phyloP scores from a whole-genome alignment of 1,139 yeast genomes.

The Scheffersomyces quercinus region DNA sequence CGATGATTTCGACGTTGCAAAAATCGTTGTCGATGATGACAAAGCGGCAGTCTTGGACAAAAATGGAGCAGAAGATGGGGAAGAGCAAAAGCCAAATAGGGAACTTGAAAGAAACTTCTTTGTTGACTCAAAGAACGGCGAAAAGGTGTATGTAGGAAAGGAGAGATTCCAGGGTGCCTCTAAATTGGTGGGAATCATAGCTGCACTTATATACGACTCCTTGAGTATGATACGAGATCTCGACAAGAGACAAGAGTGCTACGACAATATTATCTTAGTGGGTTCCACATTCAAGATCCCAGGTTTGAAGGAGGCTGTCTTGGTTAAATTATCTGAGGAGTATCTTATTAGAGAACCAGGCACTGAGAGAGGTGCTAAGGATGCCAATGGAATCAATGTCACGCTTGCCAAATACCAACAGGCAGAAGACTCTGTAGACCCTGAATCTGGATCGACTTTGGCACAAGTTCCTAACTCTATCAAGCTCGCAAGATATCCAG shows the following conservation, averaged over 20 bases:
- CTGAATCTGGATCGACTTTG: slow-evolving; percentile 30
- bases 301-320: slow-evolving; percentile 74
- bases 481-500: slow-evolving; percentile 73
- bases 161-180: slow-evolving; percentile 84
- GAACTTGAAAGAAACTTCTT: slow-evolving; percentile 70
- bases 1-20: slow-evolving; percentile 85
- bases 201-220: slow-evolving; percentile 54
- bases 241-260: slow-evolving; percentile 77
- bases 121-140: slow-evolving; percentile 52
- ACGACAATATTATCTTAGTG: slow-evolving; percentile 77
- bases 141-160: slow-evolving; percentile 66
- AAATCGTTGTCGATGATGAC: slow-evolving; percentile 76
- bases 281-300: slow-evolving; percentile 76
- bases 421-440: slow-evolving; percentile 23
- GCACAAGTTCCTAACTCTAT: slow-evolving; percentile 78
- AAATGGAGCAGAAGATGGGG: slow-evolving; percentile 24
- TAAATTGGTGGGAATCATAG: slow-evolving; percentile 54
- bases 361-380: slow-evolving; percentile 23
- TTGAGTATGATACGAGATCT: slow-evolving; percentile 62
- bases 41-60: slow-evolving; percentile 56
- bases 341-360: slow-evolving; percentile 47
- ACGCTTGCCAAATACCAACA: slow-evolving; percentile 49
- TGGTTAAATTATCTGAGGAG: slow-evolving; percentile 59
- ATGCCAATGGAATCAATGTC: slow-evolving; percentile 36
- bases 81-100: slow-evolving; percentile 48